Evolutionary conservation across 305 asterid genomes (phyloP), one percentile per base, ranked within the genome.

Genomic region (Solanum hybrid): DNA sequence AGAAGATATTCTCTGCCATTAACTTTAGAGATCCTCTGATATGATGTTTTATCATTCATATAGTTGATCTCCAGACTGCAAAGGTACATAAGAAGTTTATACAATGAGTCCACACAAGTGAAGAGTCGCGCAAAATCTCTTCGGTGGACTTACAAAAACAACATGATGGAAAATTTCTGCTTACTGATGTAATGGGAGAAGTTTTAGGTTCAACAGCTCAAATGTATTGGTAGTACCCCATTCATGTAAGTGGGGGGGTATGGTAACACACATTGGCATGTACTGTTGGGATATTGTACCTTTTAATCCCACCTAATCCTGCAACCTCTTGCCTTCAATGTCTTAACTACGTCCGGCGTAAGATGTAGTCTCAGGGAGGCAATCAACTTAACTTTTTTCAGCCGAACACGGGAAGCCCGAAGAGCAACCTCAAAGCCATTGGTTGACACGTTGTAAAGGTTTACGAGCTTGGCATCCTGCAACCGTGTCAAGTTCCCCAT

Each of bases 271-370:
- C 22, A 37, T 12, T 78, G 67, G 57, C 86, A 82, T 82, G 61
- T 40, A 82, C 35, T 42, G 37, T 18, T 46, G 74, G 26, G 39
- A 29, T 46, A 46, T 29, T 46, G 29, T 22, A 20, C 87, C 74
- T 11, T 31, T 11, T 31, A 95, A 89, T 95, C 98, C 98, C 98
- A 95, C 90, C 97, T 92, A 87, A 96, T 94, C 95, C 92, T 94
- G 93, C 98, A 96, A 87, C 96, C 97, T 74, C 89, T 93, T 33
- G 93, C 90, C 90, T 89, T 90, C 57, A 96, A 94, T 78, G 92
- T 92, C 64, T 90, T 87, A 4, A 95, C 67, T 20, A 94, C 86
- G 80, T 94, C 94, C 6, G 91, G 42, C 24, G 97, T 91, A 79
- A 95, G 93, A 31, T 46, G 87, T 16, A 36, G 91, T 87, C 94